Conservation (phyloP, 371 early-diverging fungal species). For the Zychaea mexicana region DNA sequence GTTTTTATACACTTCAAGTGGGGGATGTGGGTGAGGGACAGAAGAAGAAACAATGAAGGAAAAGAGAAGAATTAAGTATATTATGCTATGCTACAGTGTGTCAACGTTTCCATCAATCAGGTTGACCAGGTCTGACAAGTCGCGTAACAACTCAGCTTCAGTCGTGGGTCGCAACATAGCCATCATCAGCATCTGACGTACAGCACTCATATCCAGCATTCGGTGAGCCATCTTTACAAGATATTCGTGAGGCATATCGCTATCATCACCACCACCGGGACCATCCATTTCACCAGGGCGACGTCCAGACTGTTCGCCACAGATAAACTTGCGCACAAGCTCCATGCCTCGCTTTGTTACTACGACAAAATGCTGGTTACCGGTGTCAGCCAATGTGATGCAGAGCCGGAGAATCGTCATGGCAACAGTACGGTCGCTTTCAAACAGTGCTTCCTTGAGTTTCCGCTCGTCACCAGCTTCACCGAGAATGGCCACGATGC, state of each 20-base stretch:
- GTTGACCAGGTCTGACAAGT: constrained; percentile 41
- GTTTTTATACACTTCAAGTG: constrained; percentile 2
- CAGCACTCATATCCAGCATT: constrained; percentile 38
- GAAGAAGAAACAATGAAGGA: neutral
- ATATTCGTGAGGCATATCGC: constrained; percentile 18
- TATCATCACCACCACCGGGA: constrained; percentile 2
- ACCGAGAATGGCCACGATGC: constrained; percentile 48
- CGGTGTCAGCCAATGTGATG: constrained; percentile 54
- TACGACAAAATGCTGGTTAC: constrained; percentile 41
- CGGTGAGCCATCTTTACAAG: constrained; percentile 27
- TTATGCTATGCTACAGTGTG: constrained; percentile 3
- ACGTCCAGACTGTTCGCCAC: constrained; percentile 6
- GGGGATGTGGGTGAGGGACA: neutral
- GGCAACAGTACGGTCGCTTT: constrained; percentile 38
- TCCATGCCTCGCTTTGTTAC: constrained; percentile 48
- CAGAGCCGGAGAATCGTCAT: constrained; percentile 55
- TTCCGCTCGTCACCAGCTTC: constrained; percentile 20
- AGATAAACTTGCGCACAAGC: constrained; percentile 38
- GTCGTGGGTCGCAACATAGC: constrained; percentile 47
- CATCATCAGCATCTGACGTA: constrained; percentile 44
- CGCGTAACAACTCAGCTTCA: constrained; percentile 43
- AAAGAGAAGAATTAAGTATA: neutral
- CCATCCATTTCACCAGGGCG: constrained; percentile 22
- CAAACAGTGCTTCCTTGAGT: constrained; percentile 38
- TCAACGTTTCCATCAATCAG: constrained; percentile 37